Percentiles rank a stretch among this genome's conserved stretches.
phyloP scores from a whole-genome alignment of 2,329 filamentous ascomycete species.

The Colletotrichum tanaceti region DNA sequence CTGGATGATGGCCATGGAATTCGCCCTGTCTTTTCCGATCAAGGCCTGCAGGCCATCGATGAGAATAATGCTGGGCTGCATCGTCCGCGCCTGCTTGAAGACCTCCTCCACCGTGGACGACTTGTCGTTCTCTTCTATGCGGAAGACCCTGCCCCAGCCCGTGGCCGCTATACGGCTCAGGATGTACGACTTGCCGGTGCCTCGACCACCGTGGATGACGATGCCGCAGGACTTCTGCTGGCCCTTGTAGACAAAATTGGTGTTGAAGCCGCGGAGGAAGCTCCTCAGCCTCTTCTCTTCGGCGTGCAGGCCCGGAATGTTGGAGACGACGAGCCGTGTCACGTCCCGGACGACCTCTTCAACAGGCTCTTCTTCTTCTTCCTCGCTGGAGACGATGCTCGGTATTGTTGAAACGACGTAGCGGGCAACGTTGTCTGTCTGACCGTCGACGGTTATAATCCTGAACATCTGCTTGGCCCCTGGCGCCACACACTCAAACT shows the following conservation, averaged over 20 bases:
- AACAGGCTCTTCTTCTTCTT: constrained; percentile 21
- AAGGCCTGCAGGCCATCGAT: constrained; percentile 83
- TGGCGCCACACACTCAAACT: constrained; percentile 71
- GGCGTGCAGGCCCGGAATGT: constrained; percentile 74
- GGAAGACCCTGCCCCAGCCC: constrained; percentile 77
- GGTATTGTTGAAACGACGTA: constrained; percentile 53
- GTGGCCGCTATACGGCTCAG: constrained; percentile 74
- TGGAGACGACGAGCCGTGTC: constrained; percentile 57
- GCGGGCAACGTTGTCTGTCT: constrained; percentile 57
- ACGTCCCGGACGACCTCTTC: constrained; percentile 35
- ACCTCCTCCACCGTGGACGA: constrained; percentile 70
- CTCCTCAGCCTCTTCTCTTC: constrained; percentile 75
- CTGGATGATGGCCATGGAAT: constrained; percentile 62
- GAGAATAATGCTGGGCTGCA: constrained; percentile 80
- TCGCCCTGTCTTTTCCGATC: constrained; percentile 68
- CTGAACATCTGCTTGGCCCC: constrained; percentile 71
- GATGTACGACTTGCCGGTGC: constrained; percentile 86
- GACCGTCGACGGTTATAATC: constrained; percentile 66
- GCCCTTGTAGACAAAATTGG: constrained; percentile 46
- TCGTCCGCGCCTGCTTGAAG: constrained; percentile 75
- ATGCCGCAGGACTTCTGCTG: constrained; percentile 65
- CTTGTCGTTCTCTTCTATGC: constrained; percentile 67
- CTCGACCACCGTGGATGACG: constrained; percentile 82
- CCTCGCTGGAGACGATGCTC: constrained; percentile 14
- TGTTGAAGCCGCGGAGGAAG: constrained; percentile 69